A percentile compares a stretch with the other conserved stretches of the same genome.
Conservation (phyloP, 2,329 filamentous ascomycete species). For the Colletotrichum neosansevieriae region DNA sequence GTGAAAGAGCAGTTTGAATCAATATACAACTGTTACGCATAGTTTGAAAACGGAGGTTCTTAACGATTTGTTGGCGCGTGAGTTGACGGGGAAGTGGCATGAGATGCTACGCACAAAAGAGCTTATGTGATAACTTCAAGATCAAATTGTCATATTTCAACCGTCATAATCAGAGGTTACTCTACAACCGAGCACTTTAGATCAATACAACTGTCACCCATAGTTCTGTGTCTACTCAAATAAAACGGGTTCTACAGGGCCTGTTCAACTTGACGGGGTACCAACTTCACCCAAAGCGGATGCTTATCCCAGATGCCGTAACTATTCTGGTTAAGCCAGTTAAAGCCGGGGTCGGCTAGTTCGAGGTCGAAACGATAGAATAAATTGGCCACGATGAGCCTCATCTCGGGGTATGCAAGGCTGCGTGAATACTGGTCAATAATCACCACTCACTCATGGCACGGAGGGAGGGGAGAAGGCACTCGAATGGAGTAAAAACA, state of each 20-base stretch:
- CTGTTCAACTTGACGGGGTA: not conserved
- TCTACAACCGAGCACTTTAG: not conserved
- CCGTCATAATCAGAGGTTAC: not conserved
- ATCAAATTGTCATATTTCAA: not conserved
- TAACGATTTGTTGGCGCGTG: not conserved
- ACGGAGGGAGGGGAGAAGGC: not conserved
- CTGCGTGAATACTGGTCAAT: constrained; percentile 33
- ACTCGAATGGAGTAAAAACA: not conserved
- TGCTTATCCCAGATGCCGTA: constrained; percentile 39
- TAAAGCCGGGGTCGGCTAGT: constrained; percentile 48
- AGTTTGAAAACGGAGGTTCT: too few species aligned
- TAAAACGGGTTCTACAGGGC: not conserved
- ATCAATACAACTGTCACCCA: not conserved
- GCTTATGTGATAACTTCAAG: too few species aligned
- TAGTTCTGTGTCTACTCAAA: too few species aligned
- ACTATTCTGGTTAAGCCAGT: constrained; percentile 49
- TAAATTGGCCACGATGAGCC: constrained; percentile 58
- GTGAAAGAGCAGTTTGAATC: too few species aligned
- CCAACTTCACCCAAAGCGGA: constrained; percentile 32
- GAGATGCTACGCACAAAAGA: too few species aligned
- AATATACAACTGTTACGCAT: too few species aligned
- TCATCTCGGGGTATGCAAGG: constrained; percentile 62
- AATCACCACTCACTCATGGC: not conserved
- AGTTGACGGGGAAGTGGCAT: not conserved
- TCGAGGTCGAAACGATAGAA: constrained; percentile 60